Conservation (phyloP, 352 stramenopile species). For the Phytopythium cucurbitacearum region DNA sequence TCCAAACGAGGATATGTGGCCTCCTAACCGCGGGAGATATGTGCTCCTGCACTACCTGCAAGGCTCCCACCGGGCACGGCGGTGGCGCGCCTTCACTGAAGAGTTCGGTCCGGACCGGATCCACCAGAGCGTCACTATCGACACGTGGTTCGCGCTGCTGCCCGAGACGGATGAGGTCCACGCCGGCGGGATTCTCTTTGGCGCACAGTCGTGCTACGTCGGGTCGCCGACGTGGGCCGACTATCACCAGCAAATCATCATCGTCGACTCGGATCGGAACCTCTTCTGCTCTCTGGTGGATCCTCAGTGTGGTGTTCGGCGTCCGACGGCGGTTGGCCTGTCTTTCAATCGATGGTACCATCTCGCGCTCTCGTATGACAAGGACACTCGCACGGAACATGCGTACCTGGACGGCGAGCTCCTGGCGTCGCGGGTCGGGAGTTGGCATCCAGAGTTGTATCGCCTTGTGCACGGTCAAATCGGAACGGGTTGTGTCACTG, state of each 20-base stretch:
- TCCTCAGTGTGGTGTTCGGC: constrained; percentile 1
- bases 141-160: constrained; percentile 25
- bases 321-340: constrained; percentile 7
- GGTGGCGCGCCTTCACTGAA: too few species aligned
- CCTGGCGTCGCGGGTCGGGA: constrained; percentile 1
- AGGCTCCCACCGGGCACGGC: too few species aligned
- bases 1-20: too few species aligned
- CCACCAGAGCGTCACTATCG: constrained; percentile 9
- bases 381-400: constrained; percentile 8
- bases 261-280: constrained; percentile 14
- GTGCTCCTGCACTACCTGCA: too few species aligned
- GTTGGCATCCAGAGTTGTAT: constrained; percentile 6
- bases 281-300: constrained; percentile 25
- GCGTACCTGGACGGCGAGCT: constrained; percentile 25
- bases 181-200: constrained; percentile 24
- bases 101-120: too few species aligned
- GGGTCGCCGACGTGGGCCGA: constrained; percentile 7
- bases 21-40: too few species aligned
- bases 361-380: constrained; percentile 22
- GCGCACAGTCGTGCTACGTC: constrained; percentile 13
- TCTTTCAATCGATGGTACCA: constrained; percentile 28
- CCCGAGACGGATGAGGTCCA: constrained; percentile 6
- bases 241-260: constrained; percentile 21
- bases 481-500: constrained; percentile 17
- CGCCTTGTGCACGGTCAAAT: constrained; percentile 17